A percentile compares a stretch with the other conserved stretches of the same genome.
phyloP scores from a whole-genome alignment of 148 eudicot genomes.

The Rhododendron henanense region DNA sequence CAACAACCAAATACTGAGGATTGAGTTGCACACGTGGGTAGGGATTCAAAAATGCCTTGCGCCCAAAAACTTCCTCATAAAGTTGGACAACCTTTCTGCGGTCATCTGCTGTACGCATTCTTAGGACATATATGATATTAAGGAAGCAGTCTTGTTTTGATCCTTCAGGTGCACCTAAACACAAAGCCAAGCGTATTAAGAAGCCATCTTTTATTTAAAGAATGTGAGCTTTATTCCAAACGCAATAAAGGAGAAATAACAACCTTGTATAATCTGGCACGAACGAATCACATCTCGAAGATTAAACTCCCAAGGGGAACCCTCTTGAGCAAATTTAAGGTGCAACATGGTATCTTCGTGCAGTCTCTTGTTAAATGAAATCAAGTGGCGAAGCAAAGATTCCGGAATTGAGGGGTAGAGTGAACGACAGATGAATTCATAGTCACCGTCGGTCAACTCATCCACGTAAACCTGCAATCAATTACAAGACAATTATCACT shows the following conservation, averaged over 20 bases:
- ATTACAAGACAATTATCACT: not conserved
- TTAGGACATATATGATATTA: conserved; percentile 74
- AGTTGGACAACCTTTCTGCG: conserved; percentile 61
- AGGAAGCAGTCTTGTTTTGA: conserved; percentile 60
- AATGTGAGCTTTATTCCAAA: not conserved
- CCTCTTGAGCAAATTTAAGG: conserved; percentile 76
- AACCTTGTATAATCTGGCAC: conserved; percentile 84
- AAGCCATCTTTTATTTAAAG: not conserved
- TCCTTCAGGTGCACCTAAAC: conserved; percentile 54
- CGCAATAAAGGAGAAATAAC: not conserved
- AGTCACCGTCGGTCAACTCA: conserved; percentile 77
- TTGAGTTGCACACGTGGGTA: conserved; percentile 67
- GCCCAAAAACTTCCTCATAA: conserved; percentile 65
- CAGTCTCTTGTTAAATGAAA: conserved; percentile 63
- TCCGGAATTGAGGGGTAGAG: conserved; percentile 57
- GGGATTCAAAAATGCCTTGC: conserved; percentile 53
- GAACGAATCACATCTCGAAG: conserved; percentile 91
- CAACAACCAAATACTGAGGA: conserved; percentile 53
- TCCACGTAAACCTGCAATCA: conserved; percentile 87
- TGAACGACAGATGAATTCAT: conserved; percentile 68
- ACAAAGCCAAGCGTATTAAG: not conserved
- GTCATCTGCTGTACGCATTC: conserved; percentile 87
- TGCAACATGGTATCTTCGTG: conserved; percentile 83
- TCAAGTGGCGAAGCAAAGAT: conserved; percentile 47
- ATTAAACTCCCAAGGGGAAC: conserved; percentile 99